Conservation (phyloP, 2,329 filamentous ascomycete genomes). For the Botrytis hyacinthi region DNA sequence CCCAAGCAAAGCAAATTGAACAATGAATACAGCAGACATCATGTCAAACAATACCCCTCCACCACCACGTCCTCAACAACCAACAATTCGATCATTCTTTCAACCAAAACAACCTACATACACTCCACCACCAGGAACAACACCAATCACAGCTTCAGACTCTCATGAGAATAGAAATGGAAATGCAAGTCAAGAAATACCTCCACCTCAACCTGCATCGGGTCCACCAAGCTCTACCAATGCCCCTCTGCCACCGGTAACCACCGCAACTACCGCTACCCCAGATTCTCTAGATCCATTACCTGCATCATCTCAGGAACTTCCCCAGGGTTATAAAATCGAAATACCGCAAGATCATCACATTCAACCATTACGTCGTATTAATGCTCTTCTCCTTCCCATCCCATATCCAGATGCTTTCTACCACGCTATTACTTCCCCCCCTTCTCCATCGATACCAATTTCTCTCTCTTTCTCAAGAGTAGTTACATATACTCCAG, state of each 20-base stretch:
- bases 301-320: conserved; percentile 27
- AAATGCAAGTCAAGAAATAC: conserved; percentile 11
- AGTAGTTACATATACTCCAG: conserved; percentile 50
- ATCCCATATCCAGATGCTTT: conserved; percentile 64
- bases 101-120: conserved; percentile 49
- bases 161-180: neutral
- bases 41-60: conserved; percentile 19
- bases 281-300: conserved; percentile 21
- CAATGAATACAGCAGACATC: conserved; percentile 2
- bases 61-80: conserved; percentile 40
- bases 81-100: conserved; percentile 65
- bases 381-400: conserved; percentile 63
- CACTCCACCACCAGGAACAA: conserved; percentile 41
- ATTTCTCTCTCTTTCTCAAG: conserved; percentile 41
- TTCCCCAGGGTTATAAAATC: conserved; percentile 50
- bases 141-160: conserved; percentile 10
- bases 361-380: conserved; percentile 58
- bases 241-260: conserved; percentile 19
- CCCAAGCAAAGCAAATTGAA: neutral
- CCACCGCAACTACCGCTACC: conserved; percentile 22
- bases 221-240: conserved; percentile 17
- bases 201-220: conserved; percentile 29
- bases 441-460: conserved; percentile 48
- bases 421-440: conserved; percentile 53
- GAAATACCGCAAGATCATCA: conserved; percentile 51